Evolutionary conservation across 345 rosid genomes (phyloP), one percentile per base, ranked within the genome.

Genomic region (Syzygium jambos): DNA sequence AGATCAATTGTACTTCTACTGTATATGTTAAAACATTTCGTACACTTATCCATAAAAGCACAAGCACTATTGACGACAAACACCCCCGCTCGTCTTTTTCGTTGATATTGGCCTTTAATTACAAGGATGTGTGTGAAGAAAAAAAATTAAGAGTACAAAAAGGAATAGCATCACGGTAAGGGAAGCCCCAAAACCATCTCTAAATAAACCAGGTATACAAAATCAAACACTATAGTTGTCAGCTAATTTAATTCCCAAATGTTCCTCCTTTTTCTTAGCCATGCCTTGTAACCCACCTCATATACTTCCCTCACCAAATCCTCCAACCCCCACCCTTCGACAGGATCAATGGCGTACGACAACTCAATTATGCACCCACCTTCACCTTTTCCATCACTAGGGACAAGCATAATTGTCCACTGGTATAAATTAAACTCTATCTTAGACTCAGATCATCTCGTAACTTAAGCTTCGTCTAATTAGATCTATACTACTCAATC

Each of bases 281-380:
- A 89, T 87, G 5, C 46, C 27, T 54, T 88, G 84, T n/a, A 94
- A 86, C 89, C 92, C 85, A 30, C 51, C 41, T 92, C 91, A 65
- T 89, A 92, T 59, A 30, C 5, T 34, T 85, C 87, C 55, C 63
- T 87, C 68, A 90, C 92, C 89, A 95, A 80, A 87, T 90, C 94
- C 46, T 90, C 94, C 68, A 91, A 19, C 4, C 13, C 63, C 93
- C 85, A 89, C 15, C 96, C 93, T 78, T 90, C 90, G 84, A 95
- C 94, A 0, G 95, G 95, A 91, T 95, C 92, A 78, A 93, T 94
- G 13, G 30, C 51, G 87, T 93, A 91, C 30, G 87, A 84, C 95
- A 98, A 94, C 85, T 92, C 93, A 54, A 96, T 90, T 88, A 41
- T 86, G 34, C 94, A 96, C 23, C 93, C 95, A 52, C 53, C 84